Evolutionary conservation across 2,329 filamentous ascomycete species (phyloP), one percentile per base, ranked within the genome.

Genomic region (Alternaria sp.): DNA sequence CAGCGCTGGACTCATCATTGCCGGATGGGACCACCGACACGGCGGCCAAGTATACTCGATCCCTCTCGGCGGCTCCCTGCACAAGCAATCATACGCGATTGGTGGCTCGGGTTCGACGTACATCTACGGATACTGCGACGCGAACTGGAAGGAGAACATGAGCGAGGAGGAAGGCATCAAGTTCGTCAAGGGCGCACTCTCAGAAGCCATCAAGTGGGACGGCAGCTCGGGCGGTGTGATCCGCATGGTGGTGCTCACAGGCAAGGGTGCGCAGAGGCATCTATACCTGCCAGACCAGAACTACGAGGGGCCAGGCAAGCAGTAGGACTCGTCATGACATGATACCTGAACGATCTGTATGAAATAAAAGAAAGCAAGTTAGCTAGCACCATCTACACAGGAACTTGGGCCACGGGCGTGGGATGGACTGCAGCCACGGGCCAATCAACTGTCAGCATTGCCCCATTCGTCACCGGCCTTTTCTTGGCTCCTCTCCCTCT

Each of bases 121-220:
- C 86, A 99, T 99, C 82, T 99, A 98, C 86, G 96, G 96, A 74
- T 98, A 97, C 87, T 98, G 94, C 80, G 95, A 99, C 80, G 90
- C 93, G 61, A 89, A 99, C 86, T 99, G 96, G 96, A 89, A 87
- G 80, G 96, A 98, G 83, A 89, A 89, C 70, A 98, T 99, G 94
- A 93, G 91, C 57, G 93, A 98, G 85, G 87, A 89, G 59, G 94
- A 97, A 66, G 96, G 96, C 1, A 90, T 99, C 69, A 83, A 90
- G 44, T 99, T 99, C 76, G 96, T 99, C 80, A 97, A 97, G 85
- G 91, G 90, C 51, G 90, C 96, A 30, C 85, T 99, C 78, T 86
- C 89, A 76, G 95, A 99, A 86, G 96, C 96, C 15, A 98, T 99
- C 87, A 97, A 97, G 84, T 99, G 96, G 96, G 96, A 99, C 80